phyloP scores from a whole-genome alignment of 768 basidiomycete genomes.

The Suillus subluteus region DNA sequence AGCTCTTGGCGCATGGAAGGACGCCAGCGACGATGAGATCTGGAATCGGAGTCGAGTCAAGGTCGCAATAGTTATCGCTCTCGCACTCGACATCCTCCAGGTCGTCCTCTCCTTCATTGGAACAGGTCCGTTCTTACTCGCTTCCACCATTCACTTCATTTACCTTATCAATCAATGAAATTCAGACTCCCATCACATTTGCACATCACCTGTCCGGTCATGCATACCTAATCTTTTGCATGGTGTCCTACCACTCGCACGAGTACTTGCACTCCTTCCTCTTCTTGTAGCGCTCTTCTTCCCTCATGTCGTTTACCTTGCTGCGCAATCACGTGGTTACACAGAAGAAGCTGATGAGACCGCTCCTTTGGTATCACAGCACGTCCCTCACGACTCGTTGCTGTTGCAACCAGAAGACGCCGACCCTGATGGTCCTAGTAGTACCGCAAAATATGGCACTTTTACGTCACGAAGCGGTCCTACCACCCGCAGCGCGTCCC shows the following conservation, averaged over 20 bases:
- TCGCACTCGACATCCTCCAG: slow-evolving; percentile 63
- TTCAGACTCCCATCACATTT: slow-evolving; percentile 24
- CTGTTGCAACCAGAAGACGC: slow-evolving; percentile 53
- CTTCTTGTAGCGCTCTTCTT: slow-evolving; percentile 62
- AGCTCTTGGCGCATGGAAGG: slow-evolving; percentile 79
- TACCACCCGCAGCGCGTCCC: slow-evolving; percentile 53
- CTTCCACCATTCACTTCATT: slow-evolving; percentile 16
- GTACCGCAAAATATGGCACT: slow-evolving; percentile 74
- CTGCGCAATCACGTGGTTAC: slow-evolving; percentile 35
- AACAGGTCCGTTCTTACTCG: slow-evolving; percentile 35
- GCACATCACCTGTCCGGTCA: slow-evolving; percentile 26
- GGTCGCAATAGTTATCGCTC: slow-evolving; percentile 52
- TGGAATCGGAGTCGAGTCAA: slow-evolving; percentile 68
- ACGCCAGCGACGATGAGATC: slow-evolving; percentile 67
- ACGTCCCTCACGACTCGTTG: slow-evolving; percentile 42
- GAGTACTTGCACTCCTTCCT: slow-evolving; percentile 62
- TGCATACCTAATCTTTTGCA: slow-evolving; percentile 47
- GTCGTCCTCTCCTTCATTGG: slow-evolving; percentile 45
- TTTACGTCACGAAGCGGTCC: slow-evolving; percentile 34
- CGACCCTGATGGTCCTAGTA: slow-evolving; percentile 31
- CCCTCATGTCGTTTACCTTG: slow-evolving; percentile 68
- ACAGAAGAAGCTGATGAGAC: slow-evolving; percentile 24
- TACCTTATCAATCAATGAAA: background rate
- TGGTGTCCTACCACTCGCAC: slow-evolving; percentile 61
- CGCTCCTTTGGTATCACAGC: slow-evolving; percentile 32